A percentile compares a stretch with the other conserved stretches of the same genome.
phyloP scores from a whole-genome alignment of 2,329 filamentous ascomycete species.

The Scedosporium apiospermum region DNA sequence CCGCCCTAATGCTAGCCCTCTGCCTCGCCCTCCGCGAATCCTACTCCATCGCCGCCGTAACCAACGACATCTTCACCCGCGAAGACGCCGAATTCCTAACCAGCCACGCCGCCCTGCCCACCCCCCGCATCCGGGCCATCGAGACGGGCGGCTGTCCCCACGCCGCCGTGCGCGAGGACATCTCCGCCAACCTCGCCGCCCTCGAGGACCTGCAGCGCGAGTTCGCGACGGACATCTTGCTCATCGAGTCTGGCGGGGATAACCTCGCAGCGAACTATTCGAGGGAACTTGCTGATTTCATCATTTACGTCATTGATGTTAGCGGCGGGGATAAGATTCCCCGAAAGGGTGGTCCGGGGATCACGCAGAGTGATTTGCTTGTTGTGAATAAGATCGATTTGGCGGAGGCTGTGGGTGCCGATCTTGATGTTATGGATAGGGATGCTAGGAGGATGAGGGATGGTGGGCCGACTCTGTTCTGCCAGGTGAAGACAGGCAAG shows the following conservation, averaged over 20 bases:
- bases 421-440: conserved; percentile 86
- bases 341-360: conserved; percentile 89
- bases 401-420: conserved; percentile 81
- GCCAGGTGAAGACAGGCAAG: conserved; percentile 88
- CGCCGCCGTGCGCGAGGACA: conserved; percentile 94
- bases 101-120: conserved; percentile 70
- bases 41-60: conserved; percentile 88
- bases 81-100: conserved; percentile 98
- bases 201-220: conserved; percentile 78
- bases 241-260: conserved; percentile 94
- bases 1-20: conserved; percentile 89
- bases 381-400: conserved; percentile 97
- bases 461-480: conserved; percentile 90
- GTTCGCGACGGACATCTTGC: conserved; percentile 71
- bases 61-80: conserved; percentile 97
- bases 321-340: conserved; percentile 95
- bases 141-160: conserved; percentile 97
- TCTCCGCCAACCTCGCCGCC: conserved; percentile 84
- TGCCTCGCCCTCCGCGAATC: conserved; percentile 72
- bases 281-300: conserved; percentile 90
- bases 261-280: conserved; percentile 97
- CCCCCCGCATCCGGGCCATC: conserved; percentile 82
- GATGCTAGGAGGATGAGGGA: conserved; percentile 93
- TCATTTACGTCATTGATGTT: conserved; percentile 98
- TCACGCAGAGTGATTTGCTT: conserved; percentile 89